phyloP scores from a whole-genome alignment of 768 basidiomycete genomes.

The Lactarius indigo region DNA sequence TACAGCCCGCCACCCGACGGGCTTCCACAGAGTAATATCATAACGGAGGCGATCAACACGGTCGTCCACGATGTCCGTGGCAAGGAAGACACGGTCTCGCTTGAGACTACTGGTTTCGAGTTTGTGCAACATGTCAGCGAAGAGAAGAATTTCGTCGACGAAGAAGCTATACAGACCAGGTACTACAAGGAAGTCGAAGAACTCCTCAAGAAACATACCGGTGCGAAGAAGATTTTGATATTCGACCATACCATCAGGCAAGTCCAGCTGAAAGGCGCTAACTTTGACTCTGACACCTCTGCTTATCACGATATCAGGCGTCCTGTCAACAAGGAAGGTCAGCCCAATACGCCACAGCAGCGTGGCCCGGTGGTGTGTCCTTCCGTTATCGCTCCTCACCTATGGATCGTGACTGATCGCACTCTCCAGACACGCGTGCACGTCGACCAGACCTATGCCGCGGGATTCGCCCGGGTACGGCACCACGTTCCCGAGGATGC shows the following conservation, averaged over 20 bases:
- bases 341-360: slow-evolving; percentile 16
- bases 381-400: not conserved
- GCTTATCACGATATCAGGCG: not conserved
- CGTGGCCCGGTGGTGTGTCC: slow-evolving; percentile 37
- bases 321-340: not conserved
- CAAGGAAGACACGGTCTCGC: slow-evolving; percentile 30
- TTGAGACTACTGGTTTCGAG: slow-evolving; percentile 47
- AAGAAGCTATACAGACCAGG: slow-evolving; percentile 35
- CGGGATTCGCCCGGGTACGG: slow-evolving; percentile 38
- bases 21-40: slow-evolving; percentile 33
- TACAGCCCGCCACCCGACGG: slow-evolving; percentile 31
- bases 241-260: slow-evolving; percentile 46
- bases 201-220: slow-evolving; percentile 39
- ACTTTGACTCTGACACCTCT: not conserved
- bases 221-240: slow-evolving; percentile 40
- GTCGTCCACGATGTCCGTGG: slow-evolving; percentile 34
- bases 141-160: slow-evolving; percentile 40
- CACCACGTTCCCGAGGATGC: slow-evolving; percentile 41
- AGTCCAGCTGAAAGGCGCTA: not conserved
- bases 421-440: slow-evolving; percentile 37
- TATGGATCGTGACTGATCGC: not conserved
- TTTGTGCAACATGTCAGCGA: slow-evolving; percentile 34
- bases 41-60: slow-evolving; percentile 29
- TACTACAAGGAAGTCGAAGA: slow-evolving; percentile 45
- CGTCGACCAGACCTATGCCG: slow-evolving; percentile 43